A percentile compares a stretch with the other conserved stretches of the same genome.
Conservation (phyloP, 129 eudicot species). For the Sambucus nigra region DNA sequence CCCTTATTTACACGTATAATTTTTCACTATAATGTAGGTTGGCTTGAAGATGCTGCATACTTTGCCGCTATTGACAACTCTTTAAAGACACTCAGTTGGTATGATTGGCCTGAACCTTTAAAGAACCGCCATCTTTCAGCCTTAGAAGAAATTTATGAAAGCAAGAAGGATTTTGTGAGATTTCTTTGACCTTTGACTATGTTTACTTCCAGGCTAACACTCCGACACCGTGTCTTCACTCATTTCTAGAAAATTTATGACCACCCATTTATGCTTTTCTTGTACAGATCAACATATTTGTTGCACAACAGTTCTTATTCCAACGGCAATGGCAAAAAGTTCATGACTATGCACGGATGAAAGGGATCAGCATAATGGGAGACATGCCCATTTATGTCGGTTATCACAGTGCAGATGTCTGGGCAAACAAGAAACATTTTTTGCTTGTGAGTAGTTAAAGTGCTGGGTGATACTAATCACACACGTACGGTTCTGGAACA, state of each 20-base stretch:
- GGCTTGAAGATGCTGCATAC: constrained; percentile 97
- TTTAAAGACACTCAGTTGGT: constrained; percentile 62
- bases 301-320: constrained; percentile 86
- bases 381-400: constrained; percentile 99
- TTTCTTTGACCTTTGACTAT: constrained; percentile 10
- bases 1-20: too few relatives aligned
- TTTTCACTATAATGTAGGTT: constrained; percentile 40
- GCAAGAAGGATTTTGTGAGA: constrained; percentile 78
- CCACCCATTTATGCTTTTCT: constrained; percentile 13
- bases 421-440: constrained; percentile 94
- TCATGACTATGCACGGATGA: constrained; percentile 53
- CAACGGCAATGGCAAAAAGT: constrained; percentile 93
- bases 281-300: constrained; percentile 69
- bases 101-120: constrained; percentile 94
- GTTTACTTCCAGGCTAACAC: constrained; percentile 9
- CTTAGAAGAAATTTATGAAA: constrained; percentile 65
- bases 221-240: constrained; percentile 2
- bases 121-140: constrained; percentile 93
- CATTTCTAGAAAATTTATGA: constrained; percentile 6
- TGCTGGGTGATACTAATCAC: neutral
- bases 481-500: neutral
- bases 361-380: constrained; percentile 90
- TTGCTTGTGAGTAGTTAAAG: constrained; percentile 49
- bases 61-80: constrained; percentile 91
- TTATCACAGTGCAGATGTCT: constrained; percentile 97